Evolutionary conservation across 2,329 filamentous ascomycete genomes (phyloP).

Genomic region (Fusarium globosum): DNA sequence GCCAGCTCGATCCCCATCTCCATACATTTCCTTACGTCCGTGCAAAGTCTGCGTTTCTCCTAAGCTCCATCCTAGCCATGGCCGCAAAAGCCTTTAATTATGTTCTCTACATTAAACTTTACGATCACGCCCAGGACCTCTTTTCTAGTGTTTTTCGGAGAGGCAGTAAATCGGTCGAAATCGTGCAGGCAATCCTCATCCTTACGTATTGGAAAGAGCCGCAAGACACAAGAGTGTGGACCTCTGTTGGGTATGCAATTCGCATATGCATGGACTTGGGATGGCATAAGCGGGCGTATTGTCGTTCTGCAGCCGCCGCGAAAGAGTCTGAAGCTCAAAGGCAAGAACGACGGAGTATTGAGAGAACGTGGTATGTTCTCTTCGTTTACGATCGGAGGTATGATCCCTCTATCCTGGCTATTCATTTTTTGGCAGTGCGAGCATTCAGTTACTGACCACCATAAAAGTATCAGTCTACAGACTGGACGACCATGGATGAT

Average conservation of each 20-base stretch:
- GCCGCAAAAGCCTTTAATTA: background rate
- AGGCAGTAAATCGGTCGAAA: background rate
- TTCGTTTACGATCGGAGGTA: background rate
- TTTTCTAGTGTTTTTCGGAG: background rate
- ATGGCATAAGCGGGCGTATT: background rate
- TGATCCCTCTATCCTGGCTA: background rate
- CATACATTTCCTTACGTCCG: background rate
- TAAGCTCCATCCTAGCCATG: background rate
- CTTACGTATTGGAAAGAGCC: background rate
- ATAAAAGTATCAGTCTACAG: background rate
- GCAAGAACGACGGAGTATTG: background rate
- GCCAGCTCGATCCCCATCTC: background rate
- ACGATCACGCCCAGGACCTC: background rate
- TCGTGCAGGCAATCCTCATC: background rate
- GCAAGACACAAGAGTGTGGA: background rate
- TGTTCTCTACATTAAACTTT: background rate
- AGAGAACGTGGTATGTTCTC: background rate
- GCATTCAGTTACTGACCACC: background rate
- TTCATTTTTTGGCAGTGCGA: accelerated
- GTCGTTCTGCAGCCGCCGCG: accelerated
- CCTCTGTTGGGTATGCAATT: background rate
- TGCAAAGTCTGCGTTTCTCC: background rate
- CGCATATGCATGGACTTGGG: background rate
- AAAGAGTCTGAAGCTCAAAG: background rate
- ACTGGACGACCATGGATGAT: background rate